Evolutionary conservation across 2,329 filamentous ascomycete genomes (phyloP).

Genomic region (Trichoderma sp.): DNA sequence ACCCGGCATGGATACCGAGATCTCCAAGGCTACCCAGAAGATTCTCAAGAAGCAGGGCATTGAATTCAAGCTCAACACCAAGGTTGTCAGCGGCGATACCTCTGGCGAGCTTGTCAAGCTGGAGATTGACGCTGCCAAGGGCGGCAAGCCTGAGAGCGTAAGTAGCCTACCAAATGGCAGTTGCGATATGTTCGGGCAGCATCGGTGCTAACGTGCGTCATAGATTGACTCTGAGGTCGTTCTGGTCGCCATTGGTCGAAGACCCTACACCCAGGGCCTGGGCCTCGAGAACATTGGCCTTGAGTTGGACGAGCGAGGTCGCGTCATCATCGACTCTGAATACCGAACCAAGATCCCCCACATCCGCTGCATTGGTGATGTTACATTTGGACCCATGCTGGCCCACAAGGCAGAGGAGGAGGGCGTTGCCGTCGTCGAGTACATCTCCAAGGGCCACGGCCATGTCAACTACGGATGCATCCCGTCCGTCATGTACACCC

Average conservation of each 20-base stretch:
- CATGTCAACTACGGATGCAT: conserved; percentile 99
- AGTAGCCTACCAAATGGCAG: conserved; percentile 38
- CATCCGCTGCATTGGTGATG: conserved; percentile 95
- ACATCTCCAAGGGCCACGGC: conserved; percentile 95
- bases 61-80: conserved; percentile 97
- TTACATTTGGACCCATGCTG: conserved; percentile 97
- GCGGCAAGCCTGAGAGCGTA: conserved; percentile 90
- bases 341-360: conserved; percentile 98
- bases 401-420: conserved; percentile 99
- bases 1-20: conserved; percentile 94
- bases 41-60: conserved; percentile 94
- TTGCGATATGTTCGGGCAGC: neutral
- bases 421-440: conserved; percentile 90
- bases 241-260: conserved; percentile 92
- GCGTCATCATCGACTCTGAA: conserved; percentile 95
- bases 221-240: conserved; percentile 93
- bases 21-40: conserved; percentile 90
- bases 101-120: conserved; percentile 77
- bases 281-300: conserved; percentile 92
- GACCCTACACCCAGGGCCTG: conserved; percentile 89
- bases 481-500: conserved; percentile 98
- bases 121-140: conserved; percentile 88
- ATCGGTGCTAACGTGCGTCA: conserved; percentile 29
- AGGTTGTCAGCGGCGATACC: conserved; percentile 84
- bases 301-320: conserved; percentile 88